Evolutionary conservation across 352 stramenopile species (phyloP).

Genomic region (Globisporangium perplexum): DNA sequence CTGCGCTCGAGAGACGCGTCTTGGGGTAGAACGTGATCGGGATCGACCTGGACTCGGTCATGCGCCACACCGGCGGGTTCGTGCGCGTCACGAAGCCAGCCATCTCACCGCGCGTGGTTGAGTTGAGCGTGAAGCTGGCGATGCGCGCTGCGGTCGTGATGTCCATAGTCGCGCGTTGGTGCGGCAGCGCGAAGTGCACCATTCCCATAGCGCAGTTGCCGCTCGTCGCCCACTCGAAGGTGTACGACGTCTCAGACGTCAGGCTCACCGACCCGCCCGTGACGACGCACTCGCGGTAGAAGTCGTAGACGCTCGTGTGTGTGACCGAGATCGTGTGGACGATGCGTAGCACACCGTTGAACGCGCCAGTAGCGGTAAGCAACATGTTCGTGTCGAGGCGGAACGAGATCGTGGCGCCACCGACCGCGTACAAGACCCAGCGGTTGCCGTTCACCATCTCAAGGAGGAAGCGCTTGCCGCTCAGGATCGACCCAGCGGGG

Average conservation of each 20-base stretch:
- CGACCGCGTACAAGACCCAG: constrained; percentile 54
- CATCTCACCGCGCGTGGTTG: constrained; percentile 54
- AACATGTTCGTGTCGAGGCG: constrained; percentile 40
- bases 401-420: constrained; percentile 24
- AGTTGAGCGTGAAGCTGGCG: constrained; percentile 27
- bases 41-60: constrained; percentile 37
- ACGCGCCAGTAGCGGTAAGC: constrained; percentile 22
- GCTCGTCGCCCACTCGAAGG: constrained; percentile 51
- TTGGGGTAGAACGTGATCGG: constrained; percentile 57
- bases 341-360: constrained; percentile 41
- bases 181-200: constrained; percentile 54
- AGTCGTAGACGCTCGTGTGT: constrained; percentile 49
- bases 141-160: constrained; percentile 30
- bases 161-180: constrained; percentile 52
- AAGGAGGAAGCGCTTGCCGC: constrained; percentile 41
- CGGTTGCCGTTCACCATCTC: constrained; percentile 39
- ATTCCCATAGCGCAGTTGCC: constrained; percentile 51
- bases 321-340: constrained; percentile 28
- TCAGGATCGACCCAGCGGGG: constrained; percentile 21
- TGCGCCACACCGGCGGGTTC: constrained; percentile 32
- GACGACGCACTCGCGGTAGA: constrained; percentile 63
- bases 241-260: constrained; percentile 37
- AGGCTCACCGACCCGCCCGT: constrained; percentile 37
- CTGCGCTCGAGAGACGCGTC: constrained; percentile 24
- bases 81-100: constrained; percentile 39